Conservation (phyloP, 2,329 filamentous ascomycete species). For the Grosmannia penicillata region DNA sequence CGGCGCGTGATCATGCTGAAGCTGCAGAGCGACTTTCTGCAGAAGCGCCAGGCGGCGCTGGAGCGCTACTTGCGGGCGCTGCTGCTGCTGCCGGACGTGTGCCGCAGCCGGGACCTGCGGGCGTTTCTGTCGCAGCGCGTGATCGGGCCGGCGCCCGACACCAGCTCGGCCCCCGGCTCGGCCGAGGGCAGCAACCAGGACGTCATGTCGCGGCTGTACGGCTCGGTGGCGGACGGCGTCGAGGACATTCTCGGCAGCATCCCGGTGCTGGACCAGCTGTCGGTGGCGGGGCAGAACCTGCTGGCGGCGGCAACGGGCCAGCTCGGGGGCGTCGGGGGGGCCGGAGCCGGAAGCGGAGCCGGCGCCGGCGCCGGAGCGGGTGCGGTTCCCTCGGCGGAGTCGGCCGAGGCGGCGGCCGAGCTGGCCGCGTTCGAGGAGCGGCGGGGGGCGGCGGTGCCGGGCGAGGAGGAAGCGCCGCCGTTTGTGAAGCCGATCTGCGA, state of each 20-base stretch:
- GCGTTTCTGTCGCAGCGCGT: constrained; percentile 86
- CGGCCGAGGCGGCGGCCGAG: constrained; percentile 73
- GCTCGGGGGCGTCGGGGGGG: constrained; percentile 38
- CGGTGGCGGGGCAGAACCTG: constrained; percentile 80
- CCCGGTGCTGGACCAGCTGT: constrained; percentile 86
- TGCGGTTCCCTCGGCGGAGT: background rate
- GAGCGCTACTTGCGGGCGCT: constrained; percentile 77
- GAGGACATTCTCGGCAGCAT: constrained; percentile 96
- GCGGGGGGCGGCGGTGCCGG: constrained; percentile 28
- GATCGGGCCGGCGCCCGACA: constrained; percentile 21
- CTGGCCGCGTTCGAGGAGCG: constrained; percentile 79
- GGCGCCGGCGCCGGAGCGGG: background rate
- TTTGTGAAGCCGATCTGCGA: constrained; percentile 99
- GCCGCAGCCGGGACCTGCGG: constrained; percentile 79
- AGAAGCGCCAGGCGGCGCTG: constrained; percentile 70
- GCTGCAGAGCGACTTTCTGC: constrained; percentile 86
- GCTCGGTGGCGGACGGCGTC: constrained; percentile 94
- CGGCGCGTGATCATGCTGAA: constrained; percentile 92
- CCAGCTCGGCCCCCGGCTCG: constrained; percentile 35
- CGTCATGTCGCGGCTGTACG: constrained; percentile 88
- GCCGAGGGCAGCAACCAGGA: constrained; percentile 61
- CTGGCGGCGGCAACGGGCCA: constrained; percentile 61
- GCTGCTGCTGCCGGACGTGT: constrained; percentile 79
- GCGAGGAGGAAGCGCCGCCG: constrained; percentile 82
- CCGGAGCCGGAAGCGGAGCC: background rate